Conservation (phyloP, 1,284 basidiomycete genomes). For the Ganoderma meredithae region DNA sequence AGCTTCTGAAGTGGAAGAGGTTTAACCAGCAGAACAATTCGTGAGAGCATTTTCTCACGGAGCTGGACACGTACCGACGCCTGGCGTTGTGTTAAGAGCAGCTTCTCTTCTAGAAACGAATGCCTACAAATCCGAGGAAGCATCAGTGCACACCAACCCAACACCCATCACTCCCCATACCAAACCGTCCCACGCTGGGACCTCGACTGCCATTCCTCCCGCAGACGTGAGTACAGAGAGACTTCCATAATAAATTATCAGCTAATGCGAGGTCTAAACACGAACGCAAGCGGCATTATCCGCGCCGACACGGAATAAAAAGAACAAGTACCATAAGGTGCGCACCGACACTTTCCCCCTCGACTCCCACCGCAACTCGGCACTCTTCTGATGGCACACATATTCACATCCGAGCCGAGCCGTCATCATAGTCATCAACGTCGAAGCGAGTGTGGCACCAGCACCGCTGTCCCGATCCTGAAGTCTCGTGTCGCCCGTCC, state of each 20-base stretch:
- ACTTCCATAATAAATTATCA: slow-evolving; percentile 29
- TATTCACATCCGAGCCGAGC: not conserved
- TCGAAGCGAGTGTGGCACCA: not conserved
- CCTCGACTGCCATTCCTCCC: not conserved
- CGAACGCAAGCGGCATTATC: slow-evolving; percentile 14
- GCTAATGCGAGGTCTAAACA: slow-evolving; percentile 11
- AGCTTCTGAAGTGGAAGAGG: no score
- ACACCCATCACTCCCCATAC: no score
- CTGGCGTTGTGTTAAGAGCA: no score
- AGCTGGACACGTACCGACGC: no score
- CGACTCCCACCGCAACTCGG: no score
- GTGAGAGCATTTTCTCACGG: no score
- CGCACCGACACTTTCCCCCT: not conserved
- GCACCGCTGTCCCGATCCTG: slow-evolving; percentile 2
- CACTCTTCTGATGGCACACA: not conserved
- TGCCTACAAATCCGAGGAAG: no score
- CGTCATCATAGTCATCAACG: slow-evolving; percentile 1
- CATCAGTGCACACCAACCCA: no score
- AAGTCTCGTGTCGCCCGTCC: not conserved
- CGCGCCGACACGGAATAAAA: slow-evolving; percentile 1
- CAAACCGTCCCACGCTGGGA: no score
- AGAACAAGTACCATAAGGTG: not conserved
- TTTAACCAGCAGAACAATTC: no score
- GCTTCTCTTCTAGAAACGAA: no score
- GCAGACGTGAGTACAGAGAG: not conserved